phyloP scores from a whole-genome alignment of 75 land plant species.

The Cupressus sempervirens region DNA sequence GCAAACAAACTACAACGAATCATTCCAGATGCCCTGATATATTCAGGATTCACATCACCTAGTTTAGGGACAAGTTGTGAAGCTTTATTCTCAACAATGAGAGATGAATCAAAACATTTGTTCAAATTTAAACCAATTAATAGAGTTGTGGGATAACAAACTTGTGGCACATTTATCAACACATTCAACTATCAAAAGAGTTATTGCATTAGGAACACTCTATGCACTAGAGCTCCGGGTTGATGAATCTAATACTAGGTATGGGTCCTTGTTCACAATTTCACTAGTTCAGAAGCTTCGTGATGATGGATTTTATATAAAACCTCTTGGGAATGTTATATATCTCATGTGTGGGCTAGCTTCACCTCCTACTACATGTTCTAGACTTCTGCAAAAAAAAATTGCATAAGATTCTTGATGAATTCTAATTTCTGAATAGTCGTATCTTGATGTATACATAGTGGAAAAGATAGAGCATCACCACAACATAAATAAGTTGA shows the following conservation, averaged over 20 bases:
- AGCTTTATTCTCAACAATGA: too few species aligned
- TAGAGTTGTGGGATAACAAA: constrained; percentile 83
- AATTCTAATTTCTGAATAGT: constrained; percentile 13
- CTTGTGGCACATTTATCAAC: constrained; percentile 66
- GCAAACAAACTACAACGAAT: neutral
- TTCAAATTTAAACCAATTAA: constrained; percentile 34
- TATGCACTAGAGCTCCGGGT: constrained; percentile 81
- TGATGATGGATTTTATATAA: constrained; percentile 69
- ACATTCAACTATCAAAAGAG: constrained; percentile 71
- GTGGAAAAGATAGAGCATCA: too few species aligned
- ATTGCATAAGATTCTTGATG: constrained; percentile 34
- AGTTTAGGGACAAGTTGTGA: too few species aligned
- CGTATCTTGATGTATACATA: neutral
- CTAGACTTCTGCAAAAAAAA: constrained; percentile 43
- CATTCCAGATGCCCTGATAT: too few species aligned
- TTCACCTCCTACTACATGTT: constrained; percentile 60
- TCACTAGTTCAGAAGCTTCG: constrained; percentile 66
- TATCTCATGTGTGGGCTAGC: constrained; percentile 96
- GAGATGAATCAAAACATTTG: constrained; percentile 54
- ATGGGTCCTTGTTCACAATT: constrained; percentile 63
- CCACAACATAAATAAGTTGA: too few species aligned
- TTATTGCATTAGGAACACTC: constrained; percentile 75
- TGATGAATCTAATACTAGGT: constrained; percentile 56
- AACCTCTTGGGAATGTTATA: constrained; percentile 92
- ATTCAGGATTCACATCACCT: too few species aligned